These are phyloP conservation scores for Tolypocladium guangdongense DNA, from an alignment of 2,329 filamentous ascomycete genomes.

Conservation along the genomic window DNA sequence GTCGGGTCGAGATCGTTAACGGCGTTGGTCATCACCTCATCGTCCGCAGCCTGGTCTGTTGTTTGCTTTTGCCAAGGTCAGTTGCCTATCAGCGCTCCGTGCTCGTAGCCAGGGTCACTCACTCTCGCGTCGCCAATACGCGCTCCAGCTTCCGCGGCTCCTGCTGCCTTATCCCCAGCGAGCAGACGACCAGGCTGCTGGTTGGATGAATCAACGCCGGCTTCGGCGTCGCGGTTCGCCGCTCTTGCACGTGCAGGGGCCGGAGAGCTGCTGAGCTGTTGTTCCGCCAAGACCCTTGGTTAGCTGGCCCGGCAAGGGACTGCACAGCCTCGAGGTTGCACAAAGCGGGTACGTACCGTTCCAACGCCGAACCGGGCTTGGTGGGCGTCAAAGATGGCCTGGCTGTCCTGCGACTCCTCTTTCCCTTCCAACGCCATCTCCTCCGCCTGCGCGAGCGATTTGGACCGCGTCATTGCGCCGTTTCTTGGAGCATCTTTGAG, in stretches of 20 bases:
- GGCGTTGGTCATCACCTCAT: neutral
- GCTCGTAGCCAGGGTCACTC: neutral
- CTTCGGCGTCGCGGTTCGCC: neutral
- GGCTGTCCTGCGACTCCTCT: constrained; percentile 33
- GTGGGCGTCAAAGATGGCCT: constrained; percentile 27
- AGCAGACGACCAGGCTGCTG: neutral
- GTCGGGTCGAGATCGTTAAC: neutral
- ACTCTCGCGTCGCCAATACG: neutral
- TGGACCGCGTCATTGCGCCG: constrained; percentile 16
- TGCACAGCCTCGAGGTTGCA: neutral
- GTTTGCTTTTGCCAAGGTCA: neutral
- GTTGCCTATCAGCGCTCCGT: neutral
- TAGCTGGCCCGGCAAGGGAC: neutral
- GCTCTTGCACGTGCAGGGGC: no score
- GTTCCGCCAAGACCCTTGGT: neutral
- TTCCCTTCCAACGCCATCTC: constrained; percentile 15
- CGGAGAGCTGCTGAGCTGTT: constrained; percentile 3
- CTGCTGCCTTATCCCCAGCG: neutral
- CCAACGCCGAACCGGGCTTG: constrained; percentile 26
- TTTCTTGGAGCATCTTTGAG: constrained; percentile 8
- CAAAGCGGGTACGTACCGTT: constrained; percentile 22
- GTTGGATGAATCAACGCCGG: neutral
- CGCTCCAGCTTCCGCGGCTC: neutral
- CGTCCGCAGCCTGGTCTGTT: neutral
- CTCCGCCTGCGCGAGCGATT: constrained; percentile 17